phyloP scores from a whole-genome alignment of 768 basidiomycete species.

The Hysterangium stoloniferum region DNA sequence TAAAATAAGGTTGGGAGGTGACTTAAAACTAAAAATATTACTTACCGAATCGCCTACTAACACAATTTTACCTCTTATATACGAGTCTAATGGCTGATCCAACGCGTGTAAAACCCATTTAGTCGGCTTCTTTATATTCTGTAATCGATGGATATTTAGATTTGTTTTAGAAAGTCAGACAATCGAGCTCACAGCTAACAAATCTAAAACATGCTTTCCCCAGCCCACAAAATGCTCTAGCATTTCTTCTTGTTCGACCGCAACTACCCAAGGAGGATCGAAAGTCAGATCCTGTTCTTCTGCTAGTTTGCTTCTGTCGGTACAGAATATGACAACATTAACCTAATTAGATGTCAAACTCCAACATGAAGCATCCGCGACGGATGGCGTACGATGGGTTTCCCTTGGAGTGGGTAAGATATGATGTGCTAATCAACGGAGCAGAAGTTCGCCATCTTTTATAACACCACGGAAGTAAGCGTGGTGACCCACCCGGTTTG shows the following conservation, averaged over 20 bases:
- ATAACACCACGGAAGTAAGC: conserved; percentile 8
- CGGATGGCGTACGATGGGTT: conserved; percentile 30
- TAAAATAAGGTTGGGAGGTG: background rate
- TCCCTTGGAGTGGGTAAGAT: conserved; percentile 39
- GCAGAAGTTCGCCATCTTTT: background rate
- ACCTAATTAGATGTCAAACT: conserved; percentile 22
- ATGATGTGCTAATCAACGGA: conserved; percentile 44
- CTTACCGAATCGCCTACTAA: conserved; percentile 43
- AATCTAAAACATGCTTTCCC: conserved; percentile 23
- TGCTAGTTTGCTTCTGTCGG: conserved; percentile 24
- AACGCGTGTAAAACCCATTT: conserved; percentile 48
- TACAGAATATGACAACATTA: conserved; percentile 40
- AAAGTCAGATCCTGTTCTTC: conserved; percentile 21
- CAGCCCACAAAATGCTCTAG: conserved; percentile 35
- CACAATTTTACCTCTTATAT: conserved; percentile 37
- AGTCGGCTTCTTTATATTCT: conserved; percentile 28
- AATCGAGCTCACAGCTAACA: background rate
- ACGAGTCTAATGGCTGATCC: conserved; percentile 37
- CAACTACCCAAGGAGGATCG: conserved; percentile 31
- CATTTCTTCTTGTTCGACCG: conserved; percentile 36
- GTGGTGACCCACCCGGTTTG: conserved; percentile 33
- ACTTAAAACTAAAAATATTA: too few species aligned
- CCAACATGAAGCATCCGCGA: background rate
- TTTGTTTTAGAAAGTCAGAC: background rate
- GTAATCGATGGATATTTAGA: background rate